Evolutionary conservation across 805 yeast species (phyloP).

Genomic region (Yamadazyma paraphyllophila): DNA sequence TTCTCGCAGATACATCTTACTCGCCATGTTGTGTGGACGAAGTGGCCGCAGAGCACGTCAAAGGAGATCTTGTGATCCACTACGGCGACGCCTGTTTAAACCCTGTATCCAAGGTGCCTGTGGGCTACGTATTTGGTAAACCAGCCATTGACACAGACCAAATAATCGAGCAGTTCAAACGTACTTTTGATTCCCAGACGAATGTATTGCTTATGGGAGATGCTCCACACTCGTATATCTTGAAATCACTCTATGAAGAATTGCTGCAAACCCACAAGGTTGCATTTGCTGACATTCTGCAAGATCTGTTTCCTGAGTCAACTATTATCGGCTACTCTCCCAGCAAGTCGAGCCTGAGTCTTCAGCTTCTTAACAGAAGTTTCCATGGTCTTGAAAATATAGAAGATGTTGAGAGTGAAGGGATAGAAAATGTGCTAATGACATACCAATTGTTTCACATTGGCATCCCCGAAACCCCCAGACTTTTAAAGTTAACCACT

Average conservation of each 20-base stretch:
- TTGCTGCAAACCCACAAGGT: conserved; percentile 32
- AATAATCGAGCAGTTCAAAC: conserved; percentile 40
- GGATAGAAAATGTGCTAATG: conserved; percentile 22
- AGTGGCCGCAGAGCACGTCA: conserved; percentile 92
- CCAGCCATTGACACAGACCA: conserved; percentile 50
- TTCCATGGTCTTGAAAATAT: conserved; percentile 9
- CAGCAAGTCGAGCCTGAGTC: background rate
- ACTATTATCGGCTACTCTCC: conserved; percentile 44
- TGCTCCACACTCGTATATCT: conserved; percentile 56
- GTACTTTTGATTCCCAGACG: conserved; percentile 35
- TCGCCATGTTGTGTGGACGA: conserved; percentile 96
- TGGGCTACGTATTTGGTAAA: conserved; percentile 76
- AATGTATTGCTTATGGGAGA: conserved; percentile 71
- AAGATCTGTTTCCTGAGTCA: conserved; percentile 28
- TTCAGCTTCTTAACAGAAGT: conserved; percentile 15
- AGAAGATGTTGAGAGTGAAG: conserved; percentile 21
- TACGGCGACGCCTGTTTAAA: conserved; percentile 94
- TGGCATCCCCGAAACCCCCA: conserved; percentile 73
- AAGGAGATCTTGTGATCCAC: conserved; percentile 82
- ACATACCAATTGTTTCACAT: conserved; percentile 68
- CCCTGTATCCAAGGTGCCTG: conserved; percentile 68
- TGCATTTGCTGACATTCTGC: conserved; percentile 31
- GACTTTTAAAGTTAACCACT: conserved; percentile 72
- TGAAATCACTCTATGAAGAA: conserved; percentile 37
- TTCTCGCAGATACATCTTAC: conserved; percentile 93